A percentile compares a stretch with the other conserved stretches of the same genome.
Evolutionary conservation across 208 protist genomes (phyloP).

Genomic region (Wallacemonas sp.): DNA sequence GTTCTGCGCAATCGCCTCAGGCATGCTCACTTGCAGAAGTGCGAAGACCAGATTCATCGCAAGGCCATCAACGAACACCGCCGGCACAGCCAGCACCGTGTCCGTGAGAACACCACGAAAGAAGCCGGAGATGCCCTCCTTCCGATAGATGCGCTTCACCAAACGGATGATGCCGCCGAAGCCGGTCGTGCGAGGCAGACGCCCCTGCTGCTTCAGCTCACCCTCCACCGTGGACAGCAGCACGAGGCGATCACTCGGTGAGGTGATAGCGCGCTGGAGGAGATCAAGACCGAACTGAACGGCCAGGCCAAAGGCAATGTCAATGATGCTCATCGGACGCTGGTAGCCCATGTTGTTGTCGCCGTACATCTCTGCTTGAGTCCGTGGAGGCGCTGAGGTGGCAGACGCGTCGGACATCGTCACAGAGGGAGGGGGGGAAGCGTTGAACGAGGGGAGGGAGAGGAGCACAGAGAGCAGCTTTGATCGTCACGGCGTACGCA

Average conservation of each 20-base stretch:
- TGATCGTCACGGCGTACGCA: too few species aligned
- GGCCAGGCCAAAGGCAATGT: constrained; percentile 32
- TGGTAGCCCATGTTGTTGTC: neutral
- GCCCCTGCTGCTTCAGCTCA: constrained; percentile 67
- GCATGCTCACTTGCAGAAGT: constrained; percentile 42
- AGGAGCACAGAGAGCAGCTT: too few species aligned
- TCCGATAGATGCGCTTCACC: constrained; percentile 52
- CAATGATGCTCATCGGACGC: neutral
- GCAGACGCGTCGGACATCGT: too few species aligned
- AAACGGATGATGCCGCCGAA: constrained; percentile 53
- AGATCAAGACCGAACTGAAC: constrained; percentile 49
- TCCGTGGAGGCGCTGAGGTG: too few species aligned
- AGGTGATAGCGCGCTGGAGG: constrained; percentile 50
- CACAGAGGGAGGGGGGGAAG: too few species aligned
- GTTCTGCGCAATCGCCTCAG: constrained; percentile 22
- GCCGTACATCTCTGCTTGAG: neutral
- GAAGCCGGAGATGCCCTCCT: constrained; percentile 54
- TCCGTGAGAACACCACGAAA: constrained; percentile 69
- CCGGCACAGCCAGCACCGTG: constrained; percentile 53
- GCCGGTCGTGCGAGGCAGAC: constrained; percentile 45
- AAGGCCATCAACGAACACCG: constrained; percentile 51
- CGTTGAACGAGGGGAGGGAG: too few species aligned
- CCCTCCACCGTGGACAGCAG: constrained; percentile 72
- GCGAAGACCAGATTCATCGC: constrained; percentile 43
- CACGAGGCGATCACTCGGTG: constrained; percentile 63